Evolutionary conservation across 345 rosid genomes (phyloP).

Genomic region (Acer negundo): DNA sequence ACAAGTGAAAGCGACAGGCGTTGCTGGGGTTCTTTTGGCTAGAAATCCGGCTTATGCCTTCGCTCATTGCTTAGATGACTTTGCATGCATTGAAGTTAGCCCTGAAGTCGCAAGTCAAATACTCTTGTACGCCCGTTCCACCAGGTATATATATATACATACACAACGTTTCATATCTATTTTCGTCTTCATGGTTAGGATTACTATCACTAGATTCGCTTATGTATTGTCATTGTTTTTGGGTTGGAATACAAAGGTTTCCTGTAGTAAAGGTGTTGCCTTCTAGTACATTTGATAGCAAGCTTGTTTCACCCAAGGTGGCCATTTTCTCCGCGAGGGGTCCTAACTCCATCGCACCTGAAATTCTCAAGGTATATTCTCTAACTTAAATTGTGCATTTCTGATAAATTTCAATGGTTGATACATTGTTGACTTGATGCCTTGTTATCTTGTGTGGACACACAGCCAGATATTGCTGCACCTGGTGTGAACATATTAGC

Average conservation of each 20-base stretch:
- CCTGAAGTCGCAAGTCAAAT: conserved; percentile 37
- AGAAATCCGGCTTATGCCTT: conserved; percentile 32
- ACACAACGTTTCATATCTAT: background rate
- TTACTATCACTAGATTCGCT: background rate
- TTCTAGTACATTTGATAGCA: conserved; percentile 31
- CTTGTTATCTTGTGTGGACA: background rate
- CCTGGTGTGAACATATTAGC: conserved; percentile 50
- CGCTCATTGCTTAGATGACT: conserved; percentile 30
- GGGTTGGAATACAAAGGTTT: conserved; percentile 7
- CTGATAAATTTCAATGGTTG: background rate
- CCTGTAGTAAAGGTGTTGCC: conserved; percentile 22
- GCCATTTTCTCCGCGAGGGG: conserved; percentile 46
- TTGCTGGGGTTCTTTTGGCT: conserved; percentile 40
- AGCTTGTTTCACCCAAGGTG: conserved; percentile 36
- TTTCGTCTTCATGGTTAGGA: background rate
- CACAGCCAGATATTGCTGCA: conserved; percentile 48
- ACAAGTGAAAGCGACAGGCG: conserved; percentile 29
- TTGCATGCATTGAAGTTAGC: conserved; percentile 38
- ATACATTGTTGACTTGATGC: background rate
- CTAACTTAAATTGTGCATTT: background rate
- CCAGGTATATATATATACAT: conserved; percentile 10
- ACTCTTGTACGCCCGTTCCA: conserved; percentile 36
- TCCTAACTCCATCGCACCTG: conserved; percentile 10
- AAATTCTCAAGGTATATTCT: conserved; percentile 18
- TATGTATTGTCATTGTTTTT: background rate